phyloP scores from a whole-genome alignment of 345 rosid species.

The Euphorbia lathyris region DNA sequence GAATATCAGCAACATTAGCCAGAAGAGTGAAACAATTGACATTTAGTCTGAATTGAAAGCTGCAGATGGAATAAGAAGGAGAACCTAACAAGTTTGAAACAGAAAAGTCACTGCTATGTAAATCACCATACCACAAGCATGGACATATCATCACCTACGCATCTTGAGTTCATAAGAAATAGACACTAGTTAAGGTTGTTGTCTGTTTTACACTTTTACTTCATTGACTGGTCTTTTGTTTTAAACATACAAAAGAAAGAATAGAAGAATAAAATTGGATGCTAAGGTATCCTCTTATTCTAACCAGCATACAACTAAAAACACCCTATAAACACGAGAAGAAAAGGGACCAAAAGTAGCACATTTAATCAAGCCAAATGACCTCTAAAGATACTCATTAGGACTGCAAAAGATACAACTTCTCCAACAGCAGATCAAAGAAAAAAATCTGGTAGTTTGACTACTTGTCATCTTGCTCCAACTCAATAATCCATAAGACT shows the following conservation, averaged over 20 bases:
- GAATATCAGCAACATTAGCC: conserved; percentile 2
- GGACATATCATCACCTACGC: background rate
- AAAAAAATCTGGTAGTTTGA: conserved; percentile 7
- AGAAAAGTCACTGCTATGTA: background rate
- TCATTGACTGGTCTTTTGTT: background rate
- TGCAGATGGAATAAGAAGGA: background rate
- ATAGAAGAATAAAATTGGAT: background rate
- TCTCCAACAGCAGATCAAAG: background rate
- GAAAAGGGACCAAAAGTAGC: background rate
- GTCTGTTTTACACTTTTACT: background rate
- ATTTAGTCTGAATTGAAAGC: background rate
- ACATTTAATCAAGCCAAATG: background rate
- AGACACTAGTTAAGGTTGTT: background rate
- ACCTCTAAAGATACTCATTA: background rate
- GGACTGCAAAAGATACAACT: background rate
- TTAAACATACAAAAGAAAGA: background rate
- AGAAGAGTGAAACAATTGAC: conserved; percentile 1
- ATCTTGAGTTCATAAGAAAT: background rate
- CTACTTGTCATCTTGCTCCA: background rate
- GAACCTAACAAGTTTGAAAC: background rate
- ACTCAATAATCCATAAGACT: background rate
- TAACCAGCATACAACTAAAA: background rate
- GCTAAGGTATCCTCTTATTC: background rate
- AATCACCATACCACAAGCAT: background rate
- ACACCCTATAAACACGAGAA: too few relatives aligned